phyloP scores from a whole-genome alignment of 75 land plant genomes.

The Larix kaempferi region DNA sequence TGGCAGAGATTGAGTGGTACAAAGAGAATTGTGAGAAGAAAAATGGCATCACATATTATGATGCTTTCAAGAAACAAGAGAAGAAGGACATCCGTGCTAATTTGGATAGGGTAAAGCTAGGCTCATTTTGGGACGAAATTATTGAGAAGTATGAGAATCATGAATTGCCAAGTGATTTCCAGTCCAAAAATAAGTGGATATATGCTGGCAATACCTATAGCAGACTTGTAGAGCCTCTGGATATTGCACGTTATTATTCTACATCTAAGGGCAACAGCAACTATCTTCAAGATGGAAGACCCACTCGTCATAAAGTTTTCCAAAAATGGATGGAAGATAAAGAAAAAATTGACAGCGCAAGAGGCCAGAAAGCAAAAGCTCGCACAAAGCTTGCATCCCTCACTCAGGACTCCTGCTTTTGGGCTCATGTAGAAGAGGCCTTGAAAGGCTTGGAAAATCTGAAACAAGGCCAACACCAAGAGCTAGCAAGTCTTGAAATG shows the following conservation, averaged over 20 bases:
- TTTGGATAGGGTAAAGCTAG: not conserved
- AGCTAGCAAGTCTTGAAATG: not conserved
- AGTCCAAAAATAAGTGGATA: slow-evolving; percentile 12
- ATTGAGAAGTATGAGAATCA: slow-evolving; percentile 4
- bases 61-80: not conserved
- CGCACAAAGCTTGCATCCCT: slow-evolving; percentile 8
- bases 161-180: slow-evolving; percentile 12
- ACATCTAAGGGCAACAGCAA: not conserved
- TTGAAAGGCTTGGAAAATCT: not conserved
- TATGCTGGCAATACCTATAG: slow-evolving; percentile 12
- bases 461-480: not conserved
- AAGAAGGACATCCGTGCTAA: not conserved
- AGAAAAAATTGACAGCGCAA: not conserved
- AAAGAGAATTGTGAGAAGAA: not conserved
- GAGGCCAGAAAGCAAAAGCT: not conserved
- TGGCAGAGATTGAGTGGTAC: slow-evolving; percentile 9
- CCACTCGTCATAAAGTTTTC: not conserved
- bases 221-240: slow-evolving; percentile 15
- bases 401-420: not conserved
- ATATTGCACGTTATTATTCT: slow-evolving; percentile 6
- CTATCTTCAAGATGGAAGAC: not conserved
- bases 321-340: slow-evolving; percentile 12
- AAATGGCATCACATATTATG: not conserved
- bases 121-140: slow-evolving; percentile 11
- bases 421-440: slow-evolving; percentile 4